Base-by-base conservation (phyloP, 148 eudicot species). In the Rhododendron mucronatum region DNA sequence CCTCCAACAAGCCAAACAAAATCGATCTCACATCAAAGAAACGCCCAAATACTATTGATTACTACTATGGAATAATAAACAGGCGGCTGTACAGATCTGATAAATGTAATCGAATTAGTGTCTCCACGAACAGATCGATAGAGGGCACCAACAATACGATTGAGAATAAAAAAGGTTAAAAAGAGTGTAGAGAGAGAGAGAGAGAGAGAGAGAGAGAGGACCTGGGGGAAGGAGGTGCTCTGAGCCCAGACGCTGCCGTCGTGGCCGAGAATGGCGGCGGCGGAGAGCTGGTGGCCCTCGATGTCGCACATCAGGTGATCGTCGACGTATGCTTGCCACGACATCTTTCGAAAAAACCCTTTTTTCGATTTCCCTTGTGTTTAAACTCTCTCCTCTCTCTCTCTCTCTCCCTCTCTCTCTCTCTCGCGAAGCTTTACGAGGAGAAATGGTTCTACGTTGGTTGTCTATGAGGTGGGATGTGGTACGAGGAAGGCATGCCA, bases 291-390 rank as follows among this genome's bases (percentile, higher is more conserved):
- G 81, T 84, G 85, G 18, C 92, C 92, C 12, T 90, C 92, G 35
- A 86, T 84, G 39, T 90, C 92, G 88, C 92, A 90, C 90, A 90
- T 82, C 86, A 90, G 84, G 85, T 90, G 91, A 16, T 90, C 91
- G 74, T 90, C 91, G 4, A 90, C 92, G 84, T 90, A 90, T 11
- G 89, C 13, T 87, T 90, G 92, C 92, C 92, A 90, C 84, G 92
- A 90, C 92, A 90, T 88, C 82, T 85, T 88, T 75, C 7, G 9
- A 2, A 6, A 41, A 75, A 75, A 75, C 8, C 78, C 16, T 37
- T 37, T 37, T 14, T 7, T 47, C 2, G 50, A 47, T 47, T 4
- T 28, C 3, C 20, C 45, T 12, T 16, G 21, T 3, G 20, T 14
- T 55, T 16, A 18, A 16, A 4, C 20, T 53, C 15, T 15, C 15